These are phyloP conservation scores for Helotiales sp. DNA, from an alignment of 2,329 filamentous ascomycete species.

Conservation along the genomic window DNA sequence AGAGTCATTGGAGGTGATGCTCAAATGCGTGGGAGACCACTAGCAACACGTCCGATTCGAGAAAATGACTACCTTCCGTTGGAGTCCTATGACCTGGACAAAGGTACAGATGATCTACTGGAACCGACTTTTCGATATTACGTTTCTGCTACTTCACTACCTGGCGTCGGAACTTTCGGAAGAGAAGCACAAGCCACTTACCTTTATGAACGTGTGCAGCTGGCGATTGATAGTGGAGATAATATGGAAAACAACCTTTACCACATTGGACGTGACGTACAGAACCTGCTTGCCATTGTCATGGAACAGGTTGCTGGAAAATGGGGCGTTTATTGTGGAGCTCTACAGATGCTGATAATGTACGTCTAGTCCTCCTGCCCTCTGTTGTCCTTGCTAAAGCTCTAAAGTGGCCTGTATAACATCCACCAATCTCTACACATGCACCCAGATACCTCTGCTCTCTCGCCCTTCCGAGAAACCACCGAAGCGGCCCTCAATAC, in stretches of 20 bases:
- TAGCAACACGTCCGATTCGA: slow-evolving; percentile 19
- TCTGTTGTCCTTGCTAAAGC: background rate
- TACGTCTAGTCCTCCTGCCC: slow-evolving; percentile 3
- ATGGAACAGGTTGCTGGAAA: slow-evolving; percentile 19
- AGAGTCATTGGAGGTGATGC: slow-evolving; percentile 21
- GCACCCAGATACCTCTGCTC: background rate
- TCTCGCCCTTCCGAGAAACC: slow-evolving; percentile 8
- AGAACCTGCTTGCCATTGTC: slow-evolving; percentile 16
- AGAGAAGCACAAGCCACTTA: slow-evolving; percentile 26
- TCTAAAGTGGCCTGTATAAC: slow-evolving; percentile 18
- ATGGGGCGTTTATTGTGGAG: slow-evolving; percentile 20
- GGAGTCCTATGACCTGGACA: slow-evolving; percentile 17
- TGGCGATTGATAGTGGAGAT: slow-evolving; percentile 11
- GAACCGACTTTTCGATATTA: slow-evolving; percentile 17
- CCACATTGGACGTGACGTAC: slow-evolving; percentile 18
- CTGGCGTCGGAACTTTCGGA: slow-evolving; percentile 22
- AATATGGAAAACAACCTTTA: slow-evolving; percentile 10
- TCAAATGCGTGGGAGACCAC: slow-evolving; percentile 16
- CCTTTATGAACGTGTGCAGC: slow-evolving; percentile 18
- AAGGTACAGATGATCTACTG: background rate
- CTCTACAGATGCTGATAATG: slow-evolving; percentile 22
- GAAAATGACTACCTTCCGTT: slow-evolving; percentile 22
- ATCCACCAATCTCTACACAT: slow-evolving; percentile 16
- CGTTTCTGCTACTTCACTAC: slow-evolving; percentile 17
- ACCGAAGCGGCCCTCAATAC: slow-evolving; percentile 18